Conservation (phyloP, 1,284 basidiomycete species). For the Cerrena zonata region DNA sequence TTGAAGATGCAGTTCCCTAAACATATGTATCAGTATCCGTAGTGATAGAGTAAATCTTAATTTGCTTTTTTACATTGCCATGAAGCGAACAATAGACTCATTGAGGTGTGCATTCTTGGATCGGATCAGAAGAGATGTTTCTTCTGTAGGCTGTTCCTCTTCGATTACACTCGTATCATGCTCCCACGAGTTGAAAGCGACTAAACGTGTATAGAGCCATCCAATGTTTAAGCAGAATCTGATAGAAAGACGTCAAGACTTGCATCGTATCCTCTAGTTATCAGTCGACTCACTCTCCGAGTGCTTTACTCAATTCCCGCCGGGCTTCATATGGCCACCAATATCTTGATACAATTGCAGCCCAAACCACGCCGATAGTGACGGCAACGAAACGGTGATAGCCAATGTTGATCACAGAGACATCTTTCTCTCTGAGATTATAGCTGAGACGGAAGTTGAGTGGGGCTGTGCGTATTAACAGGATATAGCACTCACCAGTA, state of each 20-base stretch:
- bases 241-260: conserved; percentile 3
- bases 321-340: conserved; percentile 96
- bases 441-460: conserved; percentile 48
- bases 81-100: conserved; percentile 75
- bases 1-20: conserved; percentile 90
- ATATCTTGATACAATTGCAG: conserved; percentile 77
- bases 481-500: conserved; percentile 57
- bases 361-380: conserved; percentile 85
- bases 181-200: conserved; percentile 66
- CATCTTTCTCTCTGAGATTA: conserved; percentile 69
- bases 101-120: conserved; percentile 39
- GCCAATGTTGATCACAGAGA: conserved; percentile 71
- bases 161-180: conserved; percentile 22
- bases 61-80: conserved; percentile 89
- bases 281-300: conserved; percentile 69
- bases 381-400: conserved; percentile 76
- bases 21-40: conserved; percentile 8
- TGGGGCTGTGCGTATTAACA: not conserved
- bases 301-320: conserved; percentile 74
- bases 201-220: conserved; percentile 79
- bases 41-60: too few relatives aligned
- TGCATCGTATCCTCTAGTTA: not conserved
- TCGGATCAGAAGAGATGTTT: conserved; percentile 33
- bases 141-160: conserved; percentile 27
- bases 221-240: conserved; percentile 80